Evolutionary conservation across 2,329 filamentous ascomycete genomes (phyloP), one percentile per base, ranked within the genome.

Genomic region (Chrysoporthe puriensis): DNA sequence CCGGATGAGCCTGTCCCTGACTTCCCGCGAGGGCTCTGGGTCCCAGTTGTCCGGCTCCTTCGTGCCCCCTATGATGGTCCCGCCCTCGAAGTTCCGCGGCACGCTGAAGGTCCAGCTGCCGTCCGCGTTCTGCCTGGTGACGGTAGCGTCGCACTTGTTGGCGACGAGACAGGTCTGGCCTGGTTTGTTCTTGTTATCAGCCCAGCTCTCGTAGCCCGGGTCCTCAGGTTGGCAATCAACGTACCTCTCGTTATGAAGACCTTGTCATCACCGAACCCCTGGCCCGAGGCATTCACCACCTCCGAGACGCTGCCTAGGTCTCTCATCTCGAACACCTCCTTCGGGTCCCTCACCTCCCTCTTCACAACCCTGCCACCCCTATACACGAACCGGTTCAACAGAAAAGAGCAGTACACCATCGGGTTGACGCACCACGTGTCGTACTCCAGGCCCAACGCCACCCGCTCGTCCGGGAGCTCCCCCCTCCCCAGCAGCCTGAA

Each of bases 1-100:
- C 48, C 69, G 54, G 4, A 90, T 79, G 16, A 91, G 75, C 40
- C 72, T 74, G 48, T 79, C 75, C 21, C 87, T 77, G 0, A 84
- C 82, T 59, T 82, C 81, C 1, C 71, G 67, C 0, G 81, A 85
- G 1, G 87, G 83, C 21, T 80, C 77, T 0, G 81, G 74, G 59
- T 85, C 80, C 85, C 85, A 88, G 74, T 89, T 80, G 66, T 84
- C 77, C 0, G 83, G 81, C 73, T 90, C 85, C 74, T 90, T 90
- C 11, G 88, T 91, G 0, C 89, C 89, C 5, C 89, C 89, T 26
- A 91, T 84, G 50, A 91, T 80, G 0, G 88, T 91, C 2, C 89
- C 89, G 3, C 88, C 88, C 44, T 85, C 80, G 36, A 88, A 84
- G 9, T 83, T 84, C 2, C 89, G 83, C 0, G 89, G 88, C 6